phyloP scores from a whole-genome alignment of 1,284 basidiomycete genomes.

The Lentinula novae-zelandiae region DNA sequence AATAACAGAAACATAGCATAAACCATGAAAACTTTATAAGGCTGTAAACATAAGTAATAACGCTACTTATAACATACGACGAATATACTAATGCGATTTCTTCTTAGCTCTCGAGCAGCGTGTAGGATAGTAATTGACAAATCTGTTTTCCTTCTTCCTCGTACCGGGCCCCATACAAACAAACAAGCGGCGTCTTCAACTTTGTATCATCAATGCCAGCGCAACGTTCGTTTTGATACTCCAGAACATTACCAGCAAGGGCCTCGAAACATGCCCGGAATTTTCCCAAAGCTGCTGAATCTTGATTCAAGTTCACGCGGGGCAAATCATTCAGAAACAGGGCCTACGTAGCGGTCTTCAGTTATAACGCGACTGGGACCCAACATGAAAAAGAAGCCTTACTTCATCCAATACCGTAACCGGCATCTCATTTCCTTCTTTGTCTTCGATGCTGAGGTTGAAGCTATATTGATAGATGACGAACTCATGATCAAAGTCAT shows the following conservation, averaged over 20 bases:
- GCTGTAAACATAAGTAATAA: too few relatives aligned
- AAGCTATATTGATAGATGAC: conserved; percentile 45
- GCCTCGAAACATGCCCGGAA: conserved; percentile 38
- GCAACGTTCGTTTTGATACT: conserved; percentile 13
- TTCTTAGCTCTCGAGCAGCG: neutral
- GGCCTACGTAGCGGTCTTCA: conserved; percentile 28
- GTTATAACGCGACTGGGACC: neutral
- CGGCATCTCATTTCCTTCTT: conserved; percentile 33
- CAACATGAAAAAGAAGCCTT: conserved; percentile 20
- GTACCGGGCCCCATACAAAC: conserved; percentile 18
- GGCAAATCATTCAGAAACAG: conserved; percentile 38
- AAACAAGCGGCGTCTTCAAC: conserved; percentile 15
- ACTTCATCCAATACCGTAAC: conserved; percentile 42
- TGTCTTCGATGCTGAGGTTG: conserved; percentile 48
- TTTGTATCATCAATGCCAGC: conserved; percentile 12
- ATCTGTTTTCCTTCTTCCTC: neutral
- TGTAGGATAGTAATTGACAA: neutral
- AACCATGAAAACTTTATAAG: too few relatives aligned
- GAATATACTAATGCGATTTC: neutral
- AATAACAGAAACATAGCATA: too few relatives aligned
- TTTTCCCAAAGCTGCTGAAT: conserved; percentile 31
- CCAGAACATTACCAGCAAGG: conserved; percentile 39
- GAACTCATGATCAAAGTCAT: conserved; percentile 46
- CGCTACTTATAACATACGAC: neutral
- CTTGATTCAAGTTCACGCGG: conserved; percentile 37